These are phyloP conservation scores for Aspergillus niger DNA, from an alignment of 2,329 filamentous ascomycete species.

Conservation along the genomic window DNA sequence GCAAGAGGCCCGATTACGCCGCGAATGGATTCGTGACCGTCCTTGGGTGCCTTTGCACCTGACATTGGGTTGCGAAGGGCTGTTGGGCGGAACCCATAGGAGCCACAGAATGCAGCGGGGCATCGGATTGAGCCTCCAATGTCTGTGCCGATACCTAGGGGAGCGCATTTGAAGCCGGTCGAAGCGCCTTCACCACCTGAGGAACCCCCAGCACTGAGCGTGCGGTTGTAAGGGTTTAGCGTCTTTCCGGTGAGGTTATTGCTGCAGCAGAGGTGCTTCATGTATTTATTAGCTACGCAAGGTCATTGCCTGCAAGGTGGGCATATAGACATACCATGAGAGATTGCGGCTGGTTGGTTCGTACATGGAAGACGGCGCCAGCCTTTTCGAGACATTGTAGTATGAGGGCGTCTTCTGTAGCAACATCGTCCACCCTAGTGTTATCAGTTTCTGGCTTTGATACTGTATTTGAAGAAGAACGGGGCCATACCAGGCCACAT, in stretches of 20 bases:
- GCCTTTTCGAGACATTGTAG: slow-evolving; percentile 36
- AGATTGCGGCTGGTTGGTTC: slow-evolving; percentile 47
- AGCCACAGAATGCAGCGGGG: slow-evolving; percentile 49
- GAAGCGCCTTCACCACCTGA: slow-evolving; percentile 50
- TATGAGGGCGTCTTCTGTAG: slow-evolving; percentile 38
- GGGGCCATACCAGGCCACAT: slow-evolving; percentile 35
- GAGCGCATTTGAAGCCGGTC: slow-evolving; percentile 44
- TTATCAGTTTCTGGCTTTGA: background rate
- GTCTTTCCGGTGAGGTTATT: slow-evolving; percentile 47
- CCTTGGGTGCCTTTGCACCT: slow-evolving; percentile 31
- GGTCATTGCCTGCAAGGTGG: background rate
- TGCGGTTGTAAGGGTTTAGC: slow-evolving; percentile 44
- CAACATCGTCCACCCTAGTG: slow-evolving; percentile 38
- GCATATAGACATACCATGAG: slow-evolving; percentile 35
- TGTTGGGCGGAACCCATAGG: slow-evolving; percentile 48
- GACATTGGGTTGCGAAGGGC: slow-evolving; percentile 34
- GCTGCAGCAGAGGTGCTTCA: slow-evolving; percentile 38
- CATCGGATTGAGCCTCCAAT: slow-evolving; percentile 51
- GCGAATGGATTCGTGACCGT: slow-evolving; percentile 43
- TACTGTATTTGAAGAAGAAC: background rate
- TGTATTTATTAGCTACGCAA: slow-evolving; percentile 8
- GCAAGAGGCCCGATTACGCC: slow-evolving; percentile 35
- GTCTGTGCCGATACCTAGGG: slow-evolving; percentile 50
- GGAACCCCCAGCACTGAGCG: slow-evolving; percentile 45
- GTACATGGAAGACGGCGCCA: slow-evolving; percentile 47